These are phyloP conservation scores for Rutidosis leptorrhynchoides DNA, from an alignment of 129 eudicot species.

Conservation along the genomic window DNA sequence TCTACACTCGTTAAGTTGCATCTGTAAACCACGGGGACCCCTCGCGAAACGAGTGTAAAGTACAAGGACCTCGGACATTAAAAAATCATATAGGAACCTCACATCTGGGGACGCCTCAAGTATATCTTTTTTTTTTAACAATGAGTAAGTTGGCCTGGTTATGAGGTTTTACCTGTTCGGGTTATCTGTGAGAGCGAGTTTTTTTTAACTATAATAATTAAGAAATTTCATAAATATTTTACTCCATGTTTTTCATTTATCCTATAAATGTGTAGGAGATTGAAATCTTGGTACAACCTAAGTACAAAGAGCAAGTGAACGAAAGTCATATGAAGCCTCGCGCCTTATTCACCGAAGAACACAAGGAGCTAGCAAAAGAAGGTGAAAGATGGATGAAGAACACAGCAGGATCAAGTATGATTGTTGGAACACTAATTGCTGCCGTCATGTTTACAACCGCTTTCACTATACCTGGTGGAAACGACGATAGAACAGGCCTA, in stretches of 20 bases:
- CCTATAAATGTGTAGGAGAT: constrained; percentile 36
- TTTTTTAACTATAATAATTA: too few relatives aligned
- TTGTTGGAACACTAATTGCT: constrained; percentile 54
- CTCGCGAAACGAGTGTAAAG: too few relatives aligned
- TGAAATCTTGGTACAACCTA: constrained; percentile 49
- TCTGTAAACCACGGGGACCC: too few relatives aligned
- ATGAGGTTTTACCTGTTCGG: too few relatives aligned
- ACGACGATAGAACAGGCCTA: constrained; percentile 24
- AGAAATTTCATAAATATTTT: too few relatives aligned
- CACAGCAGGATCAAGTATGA: constrained; percentile 57
- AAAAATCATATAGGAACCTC: too few relatives aligned
- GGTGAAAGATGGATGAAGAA: constrained; percentile 62
- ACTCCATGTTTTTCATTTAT: background rate
- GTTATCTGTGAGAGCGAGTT: too few relatives aligned
- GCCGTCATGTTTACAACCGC: constrained; percentile 62
- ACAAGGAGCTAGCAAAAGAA: constrained; percentile 38
- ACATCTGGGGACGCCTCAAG: too few relatives aligned
- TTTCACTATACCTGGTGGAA: constrained; percentile 59
- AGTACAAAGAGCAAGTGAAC: constrained; percentile 40
- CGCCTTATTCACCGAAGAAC: constrained; percentile 44
- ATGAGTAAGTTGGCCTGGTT: too few relatives aligned
- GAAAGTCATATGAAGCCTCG: constrained; percentile 38
- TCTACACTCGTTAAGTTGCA: too few relatives aligned
- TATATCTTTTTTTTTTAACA: too few relatives aligned
- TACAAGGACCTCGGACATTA: too few relatives aligned